Percentiles rank a stretch among this genome's conserved stretches.
Conservation (phyloP, 805 yeast species). For the Yamadazyma scolyti region DNA sequence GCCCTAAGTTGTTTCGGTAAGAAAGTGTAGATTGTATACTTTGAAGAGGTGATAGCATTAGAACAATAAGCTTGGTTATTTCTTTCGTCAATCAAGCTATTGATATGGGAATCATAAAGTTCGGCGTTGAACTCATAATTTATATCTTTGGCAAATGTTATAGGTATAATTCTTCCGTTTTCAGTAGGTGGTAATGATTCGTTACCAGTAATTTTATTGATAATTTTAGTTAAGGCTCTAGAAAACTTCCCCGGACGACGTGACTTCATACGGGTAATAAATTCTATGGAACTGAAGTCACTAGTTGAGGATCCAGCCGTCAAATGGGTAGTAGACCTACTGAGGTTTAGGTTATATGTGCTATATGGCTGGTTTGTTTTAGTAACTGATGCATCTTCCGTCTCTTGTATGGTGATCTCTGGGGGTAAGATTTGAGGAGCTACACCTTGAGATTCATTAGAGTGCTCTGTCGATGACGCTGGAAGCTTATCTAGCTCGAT, state of each 20-base stretch:
- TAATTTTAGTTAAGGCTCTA: constrained; percentile 15
- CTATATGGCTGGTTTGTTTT: constrained; percentile 10
- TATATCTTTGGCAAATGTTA: constrained; percentile 42
- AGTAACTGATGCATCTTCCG: not conserved
- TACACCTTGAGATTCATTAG: constrained; percentile 1
- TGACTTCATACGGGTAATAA: constrained; percentile 14
- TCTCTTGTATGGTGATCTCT: constrained; percentile 20
- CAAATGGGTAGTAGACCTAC: constrained; percentile 21
- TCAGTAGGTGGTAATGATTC: constrained; percentile 49
- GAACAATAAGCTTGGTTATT: constrained; percentile 54
- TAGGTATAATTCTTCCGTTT: constrained; percentile 75
- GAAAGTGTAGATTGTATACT: constrained; percentile 77
- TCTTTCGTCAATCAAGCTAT: constrained; percentile 65
- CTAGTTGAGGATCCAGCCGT: constrained; percentile 10
- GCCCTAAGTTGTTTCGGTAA: constrained; percentile 85
- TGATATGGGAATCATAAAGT: constrained; percentile 17
- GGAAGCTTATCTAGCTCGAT: not conserved
- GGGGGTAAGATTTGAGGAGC: constrained; percentile 6
- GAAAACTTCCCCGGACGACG: constrained; percentile 11
- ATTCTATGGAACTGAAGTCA: constrained; percentile 15
- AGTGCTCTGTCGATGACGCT: not conserved
- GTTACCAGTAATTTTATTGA: constrained; percentile 43
- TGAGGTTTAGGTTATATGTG: constrained; percentile 10
- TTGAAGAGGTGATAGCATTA: constrained; percentile 80
- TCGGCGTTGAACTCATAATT: constrained; percentile 25